Evolutionary conservation across 768 basidiomycete genomes (phyloP), one percentile per base, ranked within the genome.

Genomic region (Tylopilus rubrobrunneus): DNA sequence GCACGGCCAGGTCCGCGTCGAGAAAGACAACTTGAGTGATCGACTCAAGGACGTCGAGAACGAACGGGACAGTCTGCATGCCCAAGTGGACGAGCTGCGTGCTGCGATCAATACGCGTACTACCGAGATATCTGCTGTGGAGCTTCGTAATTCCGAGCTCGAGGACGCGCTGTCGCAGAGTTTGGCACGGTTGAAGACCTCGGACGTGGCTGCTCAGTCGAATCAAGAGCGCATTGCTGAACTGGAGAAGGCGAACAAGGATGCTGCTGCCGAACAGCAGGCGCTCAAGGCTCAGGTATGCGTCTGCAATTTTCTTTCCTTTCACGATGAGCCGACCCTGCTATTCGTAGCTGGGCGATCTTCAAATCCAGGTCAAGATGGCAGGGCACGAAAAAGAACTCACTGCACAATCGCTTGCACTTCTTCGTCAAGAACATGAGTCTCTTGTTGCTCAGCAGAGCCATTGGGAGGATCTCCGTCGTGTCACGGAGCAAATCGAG

Each of bases 401-500:
- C 14, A 73, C 81, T 0, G 59, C 72, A 5, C 78, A 82, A 48
- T 75, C 80, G 23, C 71, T 86, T 17, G 68, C 71, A 39, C 58
- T 70, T 17, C 75, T 90, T 34, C 83, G 81, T 62, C 78, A 75
- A 63, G 83, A 87, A 51, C 76, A 83, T 52, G 83, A 88, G 41
- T 73, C 76, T 25, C 71, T 88, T 17, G 45, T 75, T 1, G 72
- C 78, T 25, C 86, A 92, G 58, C 85, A 87, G 62, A 75, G 68
- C n/a, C 82, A 87, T 50, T 91, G 87, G 89, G 86, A 89, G n/a
- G 81, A 84, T 42, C 75, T 92, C 21, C 84, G 77, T 27, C 81
- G 79, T 45, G 79, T 84, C 2, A 77, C 83, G 3, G 86, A 89
- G 62, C 87, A 92, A 67, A 81, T 93, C 29, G 86, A 89, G 51